Percentiles rank a stretch among this genome's conserved stretches.
phyloP scores from a whole-genome alignment of 2,329 filamentous ascomycete genomes.

The Cercospora sojina region DNA sequence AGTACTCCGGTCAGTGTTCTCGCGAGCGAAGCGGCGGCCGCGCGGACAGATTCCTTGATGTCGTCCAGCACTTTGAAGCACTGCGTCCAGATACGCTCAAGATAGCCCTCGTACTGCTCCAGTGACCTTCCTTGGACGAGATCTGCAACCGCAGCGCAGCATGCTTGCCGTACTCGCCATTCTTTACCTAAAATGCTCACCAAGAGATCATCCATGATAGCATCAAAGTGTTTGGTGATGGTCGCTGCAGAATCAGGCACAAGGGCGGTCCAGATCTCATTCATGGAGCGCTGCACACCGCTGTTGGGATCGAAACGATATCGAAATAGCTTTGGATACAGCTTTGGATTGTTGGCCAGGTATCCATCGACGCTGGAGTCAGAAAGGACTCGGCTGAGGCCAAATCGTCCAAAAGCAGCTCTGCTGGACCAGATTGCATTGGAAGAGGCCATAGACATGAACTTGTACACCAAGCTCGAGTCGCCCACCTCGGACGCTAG shows the following conservation, averaged over 20 bases:
- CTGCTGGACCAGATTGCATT: slow-evolving; percentile 97
- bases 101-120: slow-evolving; percentile 73
- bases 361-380: slow-evolving; percentile 70
- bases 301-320: slow-evolving; percentile 94
- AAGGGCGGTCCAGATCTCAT: slow-evolving; percentile 95
- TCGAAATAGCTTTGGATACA: slow-evolving; percentile 91
- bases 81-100: slow-evolving; percentile 79
- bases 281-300: slow-evolving; percentile 93
- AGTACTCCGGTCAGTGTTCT: slow-evolving; percentile 81
- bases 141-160: slow-evolving; percentile 85
- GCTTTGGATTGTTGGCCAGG: slow-evolving; percentile 78
- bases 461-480: slow-evolving; percentile 93
- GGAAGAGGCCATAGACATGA: slow-evolving; percentile 95
- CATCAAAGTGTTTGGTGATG: slow-evolving; percentile 78
- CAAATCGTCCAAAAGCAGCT: slow-evolving; percentile 91
- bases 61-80: slow-evolving; percentile 93
- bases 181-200: slow-evolving; percentile 84
- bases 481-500: slow-evolving; percentile 96
- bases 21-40: slow-evolving; percentile 77
- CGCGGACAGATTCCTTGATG: slow-evolving; percentile 86
- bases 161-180: slow-evolving; percentile 90
- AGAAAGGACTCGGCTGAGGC: slow-evolving; percentile 85
- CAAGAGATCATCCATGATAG: slow-evolving; percentile 83
- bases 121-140: slow-evolving; percentile 74
- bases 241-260: slow-evolving; percentile 80